Evolutionary conservation across 305 asterid genomes (phyloP), one percentile per base, ranked within the genome.

Genomic region (Petunia hybrid): DNA sequence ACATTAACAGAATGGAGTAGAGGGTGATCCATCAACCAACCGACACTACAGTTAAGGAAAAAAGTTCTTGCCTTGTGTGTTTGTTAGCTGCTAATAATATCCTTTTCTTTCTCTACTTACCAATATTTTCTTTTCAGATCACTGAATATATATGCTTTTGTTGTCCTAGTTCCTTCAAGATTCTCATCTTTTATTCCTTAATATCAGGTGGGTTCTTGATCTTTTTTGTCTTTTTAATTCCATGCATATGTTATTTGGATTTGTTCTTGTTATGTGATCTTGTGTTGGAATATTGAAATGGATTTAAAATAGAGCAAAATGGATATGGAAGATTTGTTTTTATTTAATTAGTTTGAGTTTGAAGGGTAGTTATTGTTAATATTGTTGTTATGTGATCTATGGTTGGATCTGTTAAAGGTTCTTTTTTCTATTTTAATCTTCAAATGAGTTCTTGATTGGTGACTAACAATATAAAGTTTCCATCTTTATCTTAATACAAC

Each of bases 11-110:
- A 39, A 63, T 4, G 69, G 13, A 9, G 3, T 1, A 36, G 42
- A 35, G 69, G 67, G 8, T 16, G 9, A 8, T 43, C 77, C 42
- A 70, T 46, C 31, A 59, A 70, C 60, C 77, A 70, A 46, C 77
- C 77, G 77, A 45, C 77, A 70, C 77, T 31, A 46, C 42, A 63
- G 68, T 63, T 35, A 61, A 61, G 67, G 67, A 61, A 41, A 61
- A 7, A 42, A 46, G 8, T 6, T 8, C 55, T 3, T 22, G 31
- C 55, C 3, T 8, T n/a, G 56, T 68, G 51, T 41, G 40, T 66
- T 43, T 45, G n/a, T 70, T 70, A 68, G 39, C 56, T 68, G 75
- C 65, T 55, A 48, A 48, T 8, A 48, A 48, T 48, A 48, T 22
- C 13, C 59, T 43, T 69, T 69, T 69, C 56, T 68, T 7, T 68